Conservation (phyloP, 2,329 filamentous ascomycete genomes). For the Penicillium rolfsii region DNA sequence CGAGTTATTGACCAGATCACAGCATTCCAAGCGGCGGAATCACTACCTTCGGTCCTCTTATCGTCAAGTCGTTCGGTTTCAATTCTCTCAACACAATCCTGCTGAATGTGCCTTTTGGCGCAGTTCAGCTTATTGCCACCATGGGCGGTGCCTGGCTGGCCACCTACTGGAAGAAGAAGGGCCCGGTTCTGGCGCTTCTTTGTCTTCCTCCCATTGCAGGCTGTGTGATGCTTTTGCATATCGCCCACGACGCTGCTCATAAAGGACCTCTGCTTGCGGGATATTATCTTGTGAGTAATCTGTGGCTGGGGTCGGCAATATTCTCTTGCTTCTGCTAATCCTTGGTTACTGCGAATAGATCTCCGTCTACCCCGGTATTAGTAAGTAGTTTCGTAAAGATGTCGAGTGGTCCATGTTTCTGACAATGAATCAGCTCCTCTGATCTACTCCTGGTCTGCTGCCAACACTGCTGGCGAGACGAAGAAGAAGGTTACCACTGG, state of each 20-base stretch:
- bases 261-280: conserved; percentile 58
- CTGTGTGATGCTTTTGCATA: conserved; percentile 57
- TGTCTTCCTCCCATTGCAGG: conserved; percentile 62
- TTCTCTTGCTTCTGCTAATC: not conserved
- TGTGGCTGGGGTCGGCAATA: not conserved
- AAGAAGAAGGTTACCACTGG: conserved; percentile 70
- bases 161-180: conserved; percentile 59
- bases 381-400: conserved; percentile 32
- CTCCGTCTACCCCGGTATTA: conserved; percentile 63
- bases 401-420: conserved; percentile 13
- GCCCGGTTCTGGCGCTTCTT: conserved; percentile 57
- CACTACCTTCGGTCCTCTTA: conserved; percentile 61
- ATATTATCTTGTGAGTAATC: conserved; percentile 54
- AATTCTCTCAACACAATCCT: conserved; percentile 60
- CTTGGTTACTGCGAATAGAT: conserved; percentile 41
- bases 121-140: conserved; percentile 63
- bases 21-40: conserved; percentile 62
- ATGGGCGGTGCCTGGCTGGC: conserved; percentile 62
- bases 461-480: conserved; percentile 66
- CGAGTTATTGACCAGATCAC: conserved; percentile 10
- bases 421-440: conserved; percentile 54
- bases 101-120: conserved; percentile 65
- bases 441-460: conserved; percentile 72
- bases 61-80: conserved; percentile 63
- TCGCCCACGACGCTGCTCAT: conserved; percentile 52